Evolutionary conservation across 2,329 filamentous ascomycete genomes (phyloP).

Genomic region (Colletotrichum cordylinicola): DNA sequence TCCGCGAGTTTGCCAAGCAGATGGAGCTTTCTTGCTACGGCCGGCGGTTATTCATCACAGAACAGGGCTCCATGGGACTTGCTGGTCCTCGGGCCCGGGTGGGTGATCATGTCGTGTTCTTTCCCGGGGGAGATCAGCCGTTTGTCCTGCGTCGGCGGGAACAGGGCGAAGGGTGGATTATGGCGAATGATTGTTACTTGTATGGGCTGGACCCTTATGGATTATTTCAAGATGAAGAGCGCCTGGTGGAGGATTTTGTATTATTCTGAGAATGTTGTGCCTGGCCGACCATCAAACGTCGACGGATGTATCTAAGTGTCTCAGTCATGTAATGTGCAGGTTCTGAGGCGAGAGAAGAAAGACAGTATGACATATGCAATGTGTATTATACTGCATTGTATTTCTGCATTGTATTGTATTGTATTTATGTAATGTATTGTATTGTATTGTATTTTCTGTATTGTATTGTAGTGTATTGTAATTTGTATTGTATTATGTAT

Average conservation of each 20-base stretch:
- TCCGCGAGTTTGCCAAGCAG: not conserved
- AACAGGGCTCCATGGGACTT: not conserved
- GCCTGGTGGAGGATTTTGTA: not conserved
- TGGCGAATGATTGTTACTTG: not conserved
- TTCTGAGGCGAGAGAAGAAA: not conserved
- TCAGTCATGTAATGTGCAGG: fast-evolving
- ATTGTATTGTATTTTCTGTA: not conserved
- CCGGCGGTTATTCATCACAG: not conserved
- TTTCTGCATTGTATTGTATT: not conserved
- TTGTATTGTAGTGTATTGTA: no score
- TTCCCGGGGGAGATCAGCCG: not conserved
- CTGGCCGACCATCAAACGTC: not conserved
- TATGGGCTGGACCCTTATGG: not conserved
- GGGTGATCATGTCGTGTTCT: not conserved
- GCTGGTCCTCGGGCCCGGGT: not conserved
- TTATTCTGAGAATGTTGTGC: not conserved
- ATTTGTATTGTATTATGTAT: no score
- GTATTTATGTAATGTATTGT: not conserved
- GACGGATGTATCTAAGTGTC: not conserved
- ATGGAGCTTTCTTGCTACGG: not conserved
- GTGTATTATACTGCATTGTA: not conserved
- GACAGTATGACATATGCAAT: not conserved
- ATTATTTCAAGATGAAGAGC: not conserved
- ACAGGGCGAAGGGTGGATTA: not conserved
- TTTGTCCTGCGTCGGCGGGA: not conserved